These are phyloP conservation scores for Millerago galiae DNA, from an alignment of 805 yeast species.

Conservation along the genomic window DNA sequence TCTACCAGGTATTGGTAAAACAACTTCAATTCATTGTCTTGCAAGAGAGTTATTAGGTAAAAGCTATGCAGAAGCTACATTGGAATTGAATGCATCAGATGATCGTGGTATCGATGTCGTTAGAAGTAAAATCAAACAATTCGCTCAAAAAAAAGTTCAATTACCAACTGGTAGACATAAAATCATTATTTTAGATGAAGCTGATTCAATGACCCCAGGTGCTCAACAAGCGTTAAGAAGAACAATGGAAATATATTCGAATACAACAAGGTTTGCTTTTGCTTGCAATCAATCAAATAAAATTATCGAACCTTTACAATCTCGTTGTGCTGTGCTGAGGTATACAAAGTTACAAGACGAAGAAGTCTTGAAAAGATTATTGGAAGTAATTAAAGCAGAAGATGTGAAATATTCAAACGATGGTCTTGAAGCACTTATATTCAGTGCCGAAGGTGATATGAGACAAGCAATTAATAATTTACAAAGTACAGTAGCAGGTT, in stretches of 20 bases:
- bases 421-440: constrained; percentile 87
- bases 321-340: constrained; percentile 91
- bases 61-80: constrained; percentile 69
- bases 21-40: constrained; percentile 87
- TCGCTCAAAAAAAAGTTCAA: constrained; percentile 89
- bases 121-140: constrained; percentile 85
- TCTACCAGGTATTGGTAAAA: constrained; percentile 95
- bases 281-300: constrained; percentile 94
- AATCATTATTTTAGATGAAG: constrained; percentile 90
- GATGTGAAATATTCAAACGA: constrained; percentile 75
- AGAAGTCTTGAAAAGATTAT: constrained; percentile 71
- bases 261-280: constrained; percentile 95
- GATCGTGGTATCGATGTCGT: constrained; percentile 98
- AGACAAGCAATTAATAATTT: constrained; percentile 93
- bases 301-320: constrained; percentile 93
- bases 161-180: constrained; percentile 89
- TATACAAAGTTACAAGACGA: constrained; percentile 77
- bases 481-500: constrained; percentile 92
- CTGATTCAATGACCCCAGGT: constrained; percentile 89
- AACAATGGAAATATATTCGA: constrained; percentile 68
- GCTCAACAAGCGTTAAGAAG: constrained; percentile 80
- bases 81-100: constrained; percentile 93
- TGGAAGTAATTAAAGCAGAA: constrained; percentile 66
- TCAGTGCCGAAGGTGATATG: constrained; percentile 98
- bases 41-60: constrained; percentile 79